phyloP scores from a whole-genome alignment of 345 rosid genomes.

The Melastoma malabathricum region DNA sequence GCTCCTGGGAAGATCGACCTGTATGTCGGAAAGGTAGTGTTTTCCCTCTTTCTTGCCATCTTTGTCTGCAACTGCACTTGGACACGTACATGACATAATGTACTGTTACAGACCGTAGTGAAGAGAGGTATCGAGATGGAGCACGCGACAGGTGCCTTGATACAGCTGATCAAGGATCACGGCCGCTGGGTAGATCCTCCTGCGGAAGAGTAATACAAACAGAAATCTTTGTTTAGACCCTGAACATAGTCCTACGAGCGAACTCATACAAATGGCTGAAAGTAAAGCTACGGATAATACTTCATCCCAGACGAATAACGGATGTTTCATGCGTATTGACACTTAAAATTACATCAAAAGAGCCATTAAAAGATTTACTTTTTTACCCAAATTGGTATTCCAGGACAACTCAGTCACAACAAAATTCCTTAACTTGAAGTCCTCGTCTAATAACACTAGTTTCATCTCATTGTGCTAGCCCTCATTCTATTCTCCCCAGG shows the following conservation, averaged over 20 bases:
- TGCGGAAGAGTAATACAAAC: constrained; percentile 28
- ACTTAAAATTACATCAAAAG: too few species aligned
- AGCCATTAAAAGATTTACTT: too few species aligned
- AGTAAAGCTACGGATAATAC: too few species aligned
- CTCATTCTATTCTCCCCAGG: not conserved
- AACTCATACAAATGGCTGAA: constrained; percentile 1
- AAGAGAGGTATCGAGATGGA: constrained; percentile 91
- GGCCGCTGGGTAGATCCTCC: constrained; percentile 92
- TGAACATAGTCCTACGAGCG: not conserved
- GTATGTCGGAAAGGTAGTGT: constrained; percentile 77
- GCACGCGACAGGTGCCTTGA: constrained; percentile 70
- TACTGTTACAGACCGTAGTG: constrained; percentile 63
- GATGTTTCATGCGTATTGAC: too few species aligned
- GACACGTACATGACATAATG: too few species aligned
- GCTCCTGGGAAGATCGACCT: constrained; percentile 96
- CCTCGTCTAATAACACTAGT: not conserved
- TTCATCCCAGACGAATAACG: too few species aligned
- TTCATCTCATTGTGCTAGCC: not conserved
- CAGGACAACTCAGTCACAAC: too few species aligned
- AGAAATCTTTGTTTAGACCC: not conserved
- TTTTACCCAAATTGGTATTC: too few species aligned
- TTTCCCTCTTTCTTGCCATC: not conserved
- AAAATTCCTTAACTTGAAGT: too few species aligned
- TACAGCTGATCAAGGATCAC: constrained; percentile 81
- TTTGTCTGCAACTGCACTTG: constrained; percentile 3